Conservation (phyloP, 2,329 filamentous ascomycete species). For the Bipolaris cookei region DNA sequence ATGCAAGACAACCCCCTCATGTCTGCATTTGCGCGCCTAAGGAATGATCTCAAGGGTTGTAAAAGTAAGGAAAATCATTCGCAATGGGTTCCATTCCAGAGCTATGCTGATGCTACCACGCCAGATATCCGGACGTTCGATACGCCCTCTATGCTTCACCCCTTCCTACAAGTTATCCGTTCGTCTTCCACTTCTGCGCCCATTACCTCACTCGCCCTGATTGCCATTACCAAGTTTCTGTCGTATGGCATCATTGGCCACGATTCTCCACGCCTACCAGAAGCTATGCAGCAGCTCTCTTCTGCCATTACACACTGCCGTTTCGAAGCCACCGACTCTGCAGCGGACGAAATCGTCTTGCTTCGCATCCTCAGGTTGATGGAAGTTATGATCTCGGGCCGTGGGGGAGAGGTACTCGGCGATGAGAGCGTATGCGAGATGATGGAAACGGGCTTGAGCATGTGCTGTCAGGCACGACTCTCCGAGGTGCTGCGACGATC, state of each 20-base stretch:
- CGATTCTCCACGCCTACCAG: conserved; percentile 81
- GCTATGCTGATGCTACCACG: conserved; percentile 24
- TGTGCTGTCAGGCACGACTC: conserved; percentile 92
- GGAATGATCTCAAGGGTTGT: conserved; percentile 84
- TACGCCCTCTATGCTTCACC: conserved; percentile 84
- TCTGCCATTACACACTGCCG: conserved; percentile 96
- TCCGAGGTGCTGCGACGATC: conserved; percentile 89
- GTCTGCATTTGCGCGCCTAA: conserved; percentile 87
- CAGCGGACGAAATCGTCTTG: conserved; percentile 93
- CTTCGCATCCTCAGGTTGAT: conserved; percentile 94
- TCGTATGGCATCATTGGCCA: conserved; percentile 89
- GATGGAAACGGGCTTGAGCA: conserved; percentile 97
- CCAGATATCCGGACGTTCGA: conserved; percentile 87
- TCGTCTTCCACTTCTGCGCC: conserved; percentile 94
- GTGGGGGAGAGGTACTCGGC: conserved; percentile 89
- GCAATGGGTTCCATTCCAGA: background rate
- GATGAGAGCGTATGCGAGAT: conserved; percentile 99
- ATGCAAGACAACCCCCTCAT: conserved; percentile 98
- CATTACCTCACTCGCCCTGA: conserved; percentile 91
- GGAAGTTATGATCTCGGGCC: conserved; percentile 97
- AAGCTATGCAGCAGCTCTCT: conserved; percentile 93
- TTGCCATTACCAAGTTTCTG: conserved; percentile 95
- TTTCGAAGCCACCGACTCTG: conserved; percentile 94
- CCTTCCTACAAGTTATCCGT: conserved; percentile 95
- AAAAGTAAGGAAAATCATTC: conserved; percentile 63